These are phyloP conservation scores for Vicia faba DNA, from an alignment of 306 rosid genomes.

Conservation along the genomic window DNA sequence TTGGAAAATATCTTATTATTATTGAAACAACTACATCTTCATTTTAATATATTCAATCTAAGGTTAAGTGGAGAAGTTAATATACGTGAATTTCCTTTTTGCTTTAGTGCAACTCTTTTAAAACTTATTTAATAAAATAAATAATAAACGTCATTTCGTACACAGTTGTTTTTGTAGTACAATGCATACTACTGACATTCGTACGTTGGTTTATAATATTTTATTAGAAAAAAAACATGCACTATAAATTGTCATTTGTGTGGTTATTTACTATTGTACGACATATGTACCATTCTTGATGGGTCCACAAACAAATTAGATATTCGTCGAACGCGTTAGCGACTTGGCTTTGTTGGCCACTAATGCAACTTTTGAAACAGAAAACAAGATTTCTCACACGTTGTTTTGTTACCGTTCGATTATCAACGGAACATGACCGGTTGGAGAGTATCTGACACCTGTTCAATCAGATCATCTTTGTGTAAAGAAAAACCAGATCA, in stretches of 20 bases:
- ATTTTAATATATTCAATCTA: no score
- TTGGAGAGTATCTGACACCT: no score
- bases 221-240: slow-evolving; percentile 9
- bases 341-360: slow-evolving; percentile 34
- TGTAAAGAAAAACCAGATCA: no score
- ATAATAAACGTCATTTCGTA: slow-evolving; percentile 1
- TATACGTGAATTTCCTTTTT: no score
- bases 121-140: background rate
- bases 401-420: background rate
- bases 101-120: no score
- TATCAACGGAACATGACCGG: no score
- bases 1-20: no score
- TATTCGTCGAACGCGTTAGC: slow-evolving; percentile 37
- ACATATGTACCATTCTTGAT: slow-evolving; percentile 40
- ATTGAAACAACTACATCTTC: no score
- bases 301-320: slow-evolving; percentile 19
- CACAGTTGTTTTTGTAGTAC: background rate
- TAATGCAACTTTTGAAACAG: slow-evolving; percentile 3
- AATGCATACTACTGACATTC: background rate
- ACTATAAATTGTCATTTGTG: slow-evolving; percentile 8
- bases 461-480: no score
- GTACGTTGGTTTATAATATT: slow-evolving; percentile 5
- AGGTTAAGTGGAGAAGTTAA: no score
- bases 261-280: slow-evolving; percentile 33
- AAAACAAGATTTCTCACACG: background rate